Evolutionary conservation across 441 rosid species (phyloP).

Genomic region (Isatis lusitanica): DNA sequence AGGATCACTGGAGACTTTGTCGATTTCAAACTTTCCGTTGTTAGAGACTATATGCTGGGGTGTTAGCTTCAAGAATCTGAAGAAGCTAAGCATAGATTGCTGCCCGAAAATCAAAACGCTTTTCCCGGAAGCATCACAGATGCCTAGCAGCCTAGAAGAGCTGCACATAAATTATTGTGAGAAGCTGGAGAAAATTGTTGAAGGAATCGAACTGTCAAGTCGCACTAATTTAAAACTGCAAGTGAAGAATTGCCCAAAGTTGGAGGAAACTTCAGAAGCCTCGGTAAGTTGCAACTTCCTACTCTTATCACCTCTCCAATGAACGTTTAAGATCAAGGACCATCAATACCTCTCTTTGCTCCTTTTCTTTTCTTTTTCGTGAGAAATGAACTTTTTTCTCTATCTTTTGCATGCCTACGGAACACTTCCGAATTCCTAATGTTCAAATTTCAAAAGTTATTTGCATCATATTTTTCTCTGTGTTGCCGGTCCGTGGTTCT

Average conservation of each 20-base stretch:
- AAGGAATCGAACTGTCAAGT: slow-evolving; percentile 15
- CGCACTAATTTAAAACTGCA: slow-evolving; percentile 16
- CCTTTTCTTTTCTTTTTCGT: neutral
- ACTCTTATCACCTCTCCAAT: neutral
- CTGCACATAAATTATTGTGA: slow-evolving; percentile 47
- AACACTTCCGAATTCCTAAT: neutral
- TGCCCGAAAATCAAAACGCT: slow-evolving; percentile 43
- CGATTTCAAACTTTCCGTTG: slow-evolving; percentile 43
- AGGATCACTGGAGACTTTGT: slow-evolving; percentile 40
- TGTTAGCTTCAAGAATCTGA: slow-evolving; percentile 36
- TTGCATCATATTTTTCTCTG: slow-evolving; percentile 4
- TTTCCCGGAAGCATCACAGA: slow-evolving; percentile 30
- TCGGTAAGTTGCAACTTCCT: neutral
- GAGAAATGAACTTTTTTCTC: neutral
- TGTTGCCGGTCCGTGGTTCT: slow-evolving; percentile 7
- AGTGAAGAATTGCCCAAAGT: slow-evolving; percentile 30
- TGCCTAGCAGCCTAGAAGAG: slow-evolving; percentile 40
- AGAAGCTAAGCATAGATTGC: slow-evolving; percentile 43
- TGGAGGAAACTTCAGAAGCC: neutral
- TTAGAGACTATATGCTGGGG: slow-evolving; percentile 31
- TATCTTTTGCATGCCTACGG: slow-evolving; percentile 1
- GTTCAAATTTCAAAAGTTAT: neutral
- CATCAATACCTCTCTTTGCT: neutral
- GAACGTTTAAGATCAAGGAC: neutral
- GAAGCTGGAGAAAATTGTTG: slow-evolving; percentile 37